phyloP scores from a whole-genome alignment of 2,329 filamentous ascomycete species.

The Fusarium goolgardi region DNA sequence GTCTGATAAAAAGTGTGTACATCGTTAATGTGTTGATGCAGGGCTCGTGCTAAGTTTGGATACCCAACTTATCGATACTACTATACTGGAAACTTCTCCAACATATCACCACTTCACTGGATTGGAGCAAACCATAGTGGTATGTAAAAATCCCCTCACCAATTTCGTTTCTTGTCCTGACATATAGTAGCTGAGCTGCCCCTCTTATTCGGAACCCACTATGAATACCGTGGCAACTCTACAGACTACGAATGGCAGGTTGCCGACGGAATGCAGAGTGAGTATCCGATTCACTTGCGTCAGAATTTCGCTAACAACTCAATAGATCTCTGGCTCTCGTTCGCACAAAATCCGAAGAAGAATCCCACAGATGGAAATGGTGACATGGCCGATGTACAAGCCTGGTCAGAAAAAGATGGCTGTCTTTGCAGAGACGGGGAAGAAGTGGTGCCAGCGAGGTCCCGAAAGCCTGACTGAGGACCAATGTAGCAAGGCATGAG shows the following conservation, averaged over 20 bases:
- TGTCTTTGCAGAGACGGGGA: neutral
- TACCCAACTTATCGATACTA: slow-evolving; percentile 23
- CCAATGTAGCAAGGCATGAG: neutral
- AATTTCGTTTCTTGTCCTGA: neutral
- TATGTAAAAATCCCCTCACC: neutral
- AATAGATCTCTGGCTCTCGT: slow-evolving; percentile 5
- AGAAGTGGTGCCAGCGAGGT: slow-evolving; percentile 12
- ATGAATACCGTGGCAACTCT: slow-evolving; percentile 18
- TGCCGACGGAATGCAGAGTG: slow-evolving; percentile 11
- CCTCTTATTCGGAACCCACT: slow-evolving; percentile 16
- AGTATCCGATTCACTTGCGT: fast-evolving
- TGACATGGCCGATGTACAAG: slow-evolving; percentile 11
- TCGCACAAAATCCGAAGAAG: neutral
- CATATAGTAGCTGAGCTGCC: neutral
- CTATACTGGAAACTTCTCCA: slow-evolving; percentile 23
- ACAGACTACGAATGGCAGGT: slow-evolving; percentile 22
- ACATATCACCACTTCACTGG: slow-evolving; percentile 15
- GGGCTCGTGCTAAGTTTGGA: slow-evolving; percentile 7
- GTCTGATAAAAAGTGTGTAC: fast-evolving
- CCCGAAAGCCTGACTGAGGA: neutral
- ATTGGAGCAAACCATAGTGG: slow-evolving; percentile 14
- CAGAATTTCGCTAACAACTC: fast-evolving
- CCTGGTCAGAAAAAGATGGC: neutral
- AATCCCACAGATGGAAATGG: neutral
- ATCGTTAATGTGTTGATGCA: fast-evolving